Conservation (phyloP, 192 early-diverging fungal species). For the Backusella macrospora region DNA sequence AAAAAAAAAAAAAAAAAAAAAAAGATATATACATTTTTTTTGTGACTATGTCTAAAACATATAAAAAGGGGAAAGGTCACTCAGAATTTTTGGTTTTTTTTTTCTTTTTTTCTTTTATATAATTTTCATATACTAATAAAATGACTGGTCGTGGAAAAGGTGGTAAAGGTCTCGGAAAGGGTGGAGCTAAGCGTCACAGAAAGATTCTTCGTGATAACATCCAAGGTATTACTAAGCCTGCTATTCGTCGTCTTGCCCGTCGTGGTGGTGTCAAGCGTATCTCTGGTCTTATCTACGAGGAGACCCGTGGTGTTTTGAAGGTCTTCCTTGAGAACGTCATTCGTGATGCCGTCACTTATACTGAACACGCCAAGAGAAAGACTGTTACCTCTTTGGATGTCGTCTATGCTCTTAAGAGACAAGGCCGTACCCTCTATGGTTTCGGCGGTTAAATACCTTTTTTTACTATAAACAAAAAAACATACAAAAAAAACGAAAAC, state of each 20-base stretch:
- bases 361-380: slow-evolving; percentile 99
- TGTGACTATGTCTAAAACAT: slow-evolving; percentile 13
- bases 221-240: slow-evolving; percentile 51
- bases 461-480: background rate
- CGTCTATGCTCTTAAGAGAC: slow-evolving; percentile 98
- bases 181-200: slow-evolving; percentile 98
- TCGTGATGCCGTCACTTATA: slow-evolving; percentile 95
- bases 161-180: slow-evolving; percentile 99
- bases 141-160: slow-evolving; percentile 99
- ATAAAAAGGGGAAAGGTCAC: slow-evolving; percentile 9
- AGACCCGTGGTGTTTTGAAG: slow-evolving; percentile 97
- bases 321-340: slow-evolving; percentile 99
- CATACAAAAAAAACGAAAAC: background rate
- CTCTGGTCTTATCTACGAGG: slow-evolving; percentile 96
- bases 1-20: background rate
- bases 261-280: slow-evolving; percentile 99
- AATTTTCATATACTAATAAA: slow-evolving; percentile 25
- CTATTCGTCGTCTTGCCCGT: slow-evolving; percentile 96
- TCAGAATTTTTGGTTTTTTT: background rate
- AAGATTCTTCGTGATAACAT: slow-evolving; percentile 99
- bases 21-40: background rate
- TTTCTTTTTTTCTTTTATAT: slow-evolving; percentile 3
- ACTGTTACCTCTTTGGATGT: slow-evolving; percentile 99
- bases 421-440: slow-evolving; percentile 92
- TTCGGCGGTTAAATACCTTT: slow-evolving; percentile 54